Evolutionary conservation across 495 filamentous ascomycete species (phyloP).

Genomic region (Podospora tetraspora): DNA sequence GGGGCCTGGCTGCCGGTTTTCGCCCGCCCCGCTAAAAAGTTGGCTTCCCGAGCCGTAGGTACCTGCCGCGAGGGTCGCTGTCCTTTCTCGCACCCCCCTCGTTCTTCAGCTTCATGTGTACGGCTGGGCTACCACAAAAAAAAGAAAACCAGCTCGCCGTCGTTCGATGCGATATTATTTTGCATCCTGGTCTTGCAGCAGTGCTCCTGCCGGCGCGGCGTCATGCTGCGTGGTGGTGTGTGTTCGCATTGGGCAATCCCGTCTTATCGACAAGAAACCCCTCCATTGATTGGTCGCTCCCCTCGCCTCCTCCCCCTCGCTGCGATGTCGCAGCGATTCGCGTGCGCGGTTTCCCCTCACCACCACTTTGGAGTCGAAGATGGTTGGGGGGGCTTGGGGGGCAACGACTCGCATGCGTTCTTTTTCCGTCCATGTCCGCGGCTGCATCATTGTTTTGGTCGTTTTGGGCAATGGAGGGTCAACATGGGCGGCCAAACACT

Average conservation of each 20-base stretch:
- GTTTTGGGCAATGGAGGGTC: not conserved
- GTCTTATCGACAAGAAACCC: not conserved
- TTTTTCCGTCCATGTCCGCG: not conserved
- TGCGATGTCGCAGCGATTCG: not conserved
- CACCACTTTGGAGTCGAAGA: not conserved
- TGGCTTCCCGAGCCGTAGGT: not conserved
- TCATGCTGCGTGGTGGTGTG: conserved; percentile 1
- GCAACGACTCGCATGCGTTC: conserved; percentile 9
- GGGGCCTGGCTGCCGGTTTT: conserved; percentile 10
- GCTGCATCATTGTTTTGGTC: not conserved
- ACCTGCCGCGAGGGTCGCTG: not conserved
- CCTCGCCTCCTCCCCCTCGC: not conserved
- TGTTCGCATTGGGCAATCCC: not conserved
- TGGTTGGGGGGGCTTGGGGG: conserved; percentile 5
- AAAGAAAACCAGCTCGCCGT: not conserved
- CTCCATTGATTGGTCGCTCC: not conserved
- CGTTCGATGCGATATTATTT: not conserved
- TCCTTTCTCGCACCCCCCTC: not conserved
- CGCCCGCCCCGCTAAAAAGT: conserved; percentile 1
- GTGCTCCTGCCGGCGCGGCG: not conserved
- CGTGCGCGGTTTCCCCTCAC: not conserved
- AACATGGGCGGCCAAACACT: not conserved
- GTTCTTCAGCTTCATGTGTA: not conserved
- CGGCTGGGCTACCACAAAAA: not conserved
- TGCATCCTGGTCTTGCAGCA: not conserved